These are phyloP conservation scores for Blastobotrys muscicola DNA, from an alignment of 805 yeast species.

Conservation along the genomic window DNA sequence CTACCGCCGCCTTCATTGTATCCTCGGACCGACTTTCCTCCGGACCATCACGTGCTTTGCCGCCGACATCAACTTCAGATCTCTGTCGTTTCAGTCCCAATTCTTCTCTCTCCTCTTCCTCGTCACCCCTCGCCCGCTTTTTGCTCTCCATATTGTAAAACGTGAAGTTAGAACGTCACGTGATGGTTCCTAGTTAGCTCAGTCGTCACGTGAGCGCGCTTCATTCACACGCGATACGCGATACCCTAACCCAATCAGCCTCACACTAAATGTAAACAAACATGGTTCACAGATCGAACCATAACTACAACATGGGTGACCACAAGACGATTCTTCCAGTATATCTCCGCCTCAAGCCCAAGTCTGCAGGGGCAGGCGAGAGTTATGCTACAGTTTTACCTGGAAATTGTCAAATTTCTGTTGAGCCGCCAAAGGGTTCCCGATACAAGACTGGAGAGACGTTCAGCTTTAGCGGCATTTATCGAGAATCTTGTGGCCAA, in stretches of 20 bases:
- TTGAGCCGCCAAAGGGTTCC: constrained; percentile 21
- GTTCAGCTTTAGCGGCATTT: constrained; percentile 28
- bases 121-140: constrained; percentile 10
- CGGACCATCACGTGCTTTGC: constrained; percentile 1
- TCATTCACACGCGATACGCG: constrained; percentile 5
- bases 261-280: constrained; percentile 6
- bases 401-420: constrained; percentile 15
- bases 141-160: neutral
- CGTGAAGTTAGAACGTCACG: neutral
- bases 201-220: constrained; percentile 2
- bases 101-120: constrained; percentile 6
- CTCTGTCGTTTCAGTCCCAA: constrained; percentile 4
- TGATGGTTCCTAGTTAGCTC: neutral
- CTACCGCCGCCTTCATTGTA: neutral
- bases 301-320: constrained; percentile 5
- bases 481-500: constrained; percentile 27
- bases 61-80: constrained; percentile 1
- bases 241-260: constrained; percentile 2
- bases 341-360: constrained; percentile 32
- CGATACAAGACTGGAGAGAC: constrained; percentile 17
- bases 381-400: constrained; percentile 20
- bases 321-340: constrained; percentile 24
- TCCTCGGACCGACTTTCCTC: neutral
- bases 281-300: constrained; percentile 1
- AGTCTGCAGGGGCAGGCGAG: constrained; percentile 15